phyloP scores from a whole-genome alignment of 495 filamentous ascomycete genomes.

The Xylaria castorea region DNA sequence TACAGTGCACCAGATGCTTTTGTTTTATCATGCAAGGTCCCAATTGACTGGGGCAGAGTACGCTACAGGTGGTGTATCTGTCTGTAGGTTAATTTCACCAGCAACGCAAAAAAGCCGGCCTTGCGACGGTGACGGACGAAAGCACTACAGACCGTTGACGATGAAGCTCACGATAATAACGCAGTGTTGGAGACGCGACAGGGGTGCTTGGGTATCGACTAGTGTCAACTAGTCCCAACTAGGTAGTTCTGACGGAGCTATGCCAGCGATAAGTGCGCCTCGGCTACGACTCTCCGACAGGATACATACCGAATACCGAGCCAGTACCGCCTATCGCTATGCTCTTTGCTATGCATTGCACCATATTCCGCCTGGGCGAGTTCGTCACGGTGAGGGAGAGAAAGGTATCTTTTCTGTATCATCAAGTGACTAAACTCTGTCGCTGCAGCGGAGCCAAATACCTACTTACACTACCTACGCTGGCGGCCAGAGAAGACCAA shows the following conservation, averaged over 20 bases:
- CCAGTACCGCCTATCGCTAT: background rate
- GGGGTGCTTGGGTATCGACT: conserved; percentile 1
- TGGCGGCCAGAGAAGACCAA: background rate
- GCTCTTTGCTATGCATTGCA: background rate
- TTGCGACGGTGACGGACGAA: background rate
- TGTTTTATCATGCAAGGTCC: background rate
- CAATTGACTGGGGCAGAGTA: conserved; percentile 13
- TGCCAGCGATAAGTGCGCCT: conserved; percentile 1
- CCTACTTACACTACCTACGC: too few relatives aligned
- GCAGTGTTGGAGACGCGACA: conserved; percentile 6
- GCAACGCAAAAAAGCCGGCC: background rate
- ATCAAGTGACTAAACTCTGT: background rate
- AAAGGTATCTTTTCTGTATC: background rate
- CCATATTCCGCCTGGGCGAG: background rate
- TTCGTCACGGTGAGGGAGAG: background rate
- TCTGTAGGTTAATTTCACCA: background rate
- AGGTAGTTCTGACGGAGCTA: conserved; percentile 20
- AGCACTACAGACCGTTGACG: conserved; percentile 21
- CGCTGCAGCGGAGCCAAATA: background rate
- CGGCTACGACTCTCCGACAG: conserved; percentile 12
- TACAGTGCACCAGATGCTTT: background rate
- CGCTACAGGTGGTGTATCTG: background rate
- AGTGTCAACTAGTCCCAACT: background rate
- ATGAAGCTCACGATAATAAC: conserved; percentile 44
- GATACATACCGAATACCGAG: background rate